These are phyloP conservation scores for Hygrophoropsis aurantiaca DNA, from an alignment of 768 basidiomycete genomes.

Conservation along the genomic window DNA sequence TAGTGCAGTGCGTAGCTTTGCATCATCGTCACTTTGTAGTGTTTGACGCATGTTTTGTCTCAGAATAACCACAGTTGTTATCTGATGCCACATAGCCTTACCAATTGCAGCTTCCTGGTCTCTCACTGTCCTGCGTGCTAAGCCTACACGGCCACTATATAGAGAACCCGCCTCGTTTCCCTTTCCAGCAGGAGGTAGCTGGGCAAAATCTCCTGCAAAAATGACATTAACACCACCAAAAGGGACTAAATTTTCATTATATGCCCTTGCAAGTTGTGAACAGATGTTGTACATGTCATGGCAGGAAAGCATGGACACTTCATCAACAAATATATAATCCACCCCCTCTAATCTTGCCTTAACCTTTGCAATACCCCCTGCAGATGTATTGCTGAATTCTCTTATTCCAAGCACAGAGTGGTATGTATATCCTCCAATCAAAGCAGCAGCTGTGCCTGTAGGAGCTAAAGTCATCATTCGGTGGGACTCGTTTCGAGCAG, in stretches of 20 bases:
- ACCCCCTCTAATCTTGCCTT: slow-evolving; percentile 17
- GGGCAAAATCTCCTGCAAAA: slow-evolving; percentile 48
- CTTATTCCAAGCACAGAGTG: slow-evolving; percentile 32
- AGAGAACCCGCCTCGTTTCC: slow-evolving; percentile 9
- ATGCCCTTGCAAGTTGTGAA: slow-evolving; percentile 18
- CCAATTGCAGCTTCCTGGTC: slow-evolving; percentile 23
- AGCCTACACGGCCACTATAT: slow-evolving; percentile 16
- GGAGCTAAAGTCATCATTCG: slow-evolving; percentile 27
- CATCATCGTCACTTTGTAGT: slow-evolving; percentile 20
- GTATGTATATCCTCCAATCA: slow-evolving; percentile 35
- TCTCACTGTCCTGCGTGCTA: neutral
- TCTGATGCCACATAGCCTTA: slow-evolving; percentile 35
- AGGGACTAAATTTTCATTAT: slow-evolving; percentile 14
- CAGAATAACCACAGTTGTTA: slow-evolving; percentile 36
- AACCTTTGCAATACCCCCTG: neutral
- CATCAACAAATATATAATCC: slow-evolving; percentile 42
- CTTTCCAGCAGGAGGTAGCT: slow-evolving; percentile 32
- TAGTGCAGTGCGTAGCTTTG: slow-evolving; percentile 25
- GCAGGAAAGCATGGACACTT: slow-evolving; percentile 43
- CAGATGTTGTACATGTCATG: slow-evolving; percentile 31
- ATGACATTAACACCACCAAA: slow-evolving; percentile 41
- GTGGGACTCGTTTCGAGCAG: slow-evolving; percentile 15
- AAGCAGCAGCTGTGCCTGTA: slow-evolving; percentile 32
- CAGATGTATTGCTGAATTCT: neutral
- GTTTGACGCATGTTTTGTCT: slow-evolving; percentile 36